A percentile compares a stretch with the other conserved stretches of the same genome.
phyloP scores from a whole-genome alignment of 2,329 filamentous ascomycete species.

The Epicoccum sorghinum region DNA sequence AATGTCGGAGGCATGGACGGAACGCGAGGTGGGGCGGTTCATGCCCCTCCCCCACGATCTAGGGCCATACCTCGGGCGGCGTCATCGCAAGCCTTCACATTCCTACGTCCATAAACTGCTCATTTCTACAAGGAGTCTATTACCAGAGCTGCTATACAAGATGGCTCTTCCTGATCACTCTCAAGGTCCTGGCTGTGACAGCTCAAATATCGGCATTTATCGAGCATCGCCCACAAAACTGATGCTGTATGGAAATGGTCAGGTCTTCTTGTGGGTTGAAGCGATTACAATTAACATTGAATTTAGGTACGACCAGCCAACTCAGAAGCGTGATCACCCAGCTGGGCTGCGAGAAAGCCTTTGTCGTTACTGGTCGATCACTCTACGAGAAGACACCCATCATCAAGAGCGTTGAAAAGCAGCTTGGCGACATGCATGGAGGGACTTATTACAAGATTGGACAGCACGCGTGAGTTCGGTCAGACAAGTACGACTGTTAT shows the following conservation, averaged over 20 bases:
- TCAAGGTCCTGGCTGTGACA: constrained; percentile 32
- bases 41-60: constrained; percentile 4
- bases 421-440: constrained; percentile 58
- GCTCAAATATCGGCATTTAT: constrained; percentile 41
- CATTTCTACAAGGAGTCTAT: no score
- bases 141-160: background rate
- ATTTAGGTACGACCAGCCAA: constrained; percentile 41
- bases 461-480: constrained; percentile 58
- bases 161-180: constrained; percentile 45
- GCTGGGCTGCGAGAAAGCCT: constrained; percentile 55
- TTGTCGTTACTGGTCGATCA: constrained; percentile 62
- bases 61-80: background rate
- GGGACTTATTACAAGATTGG: constrained; percentile 62
- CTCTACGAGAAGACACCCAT: constrained; percentile 61
- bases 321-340: constrained; percentile 40
- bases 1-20: background rate
- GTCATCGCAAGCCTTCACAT: background rate
- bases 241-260: constrained; percentile 47
- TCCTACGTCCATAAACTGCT: no score
- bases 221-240: constrained; percentile 46
- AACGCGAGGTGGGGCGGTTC: constrained; percentile 1
- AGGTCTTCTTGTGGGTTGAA: background rate
- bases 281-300: constrained; percentile 2
- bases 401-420: constrained; percentile 58
- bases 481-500: constrained; percentile 25